Percentiles rank a stretch among this genome's conserved stretches.
Conservation (phyloP, 306 rosid species). For the Geum urbanum region DNA sequence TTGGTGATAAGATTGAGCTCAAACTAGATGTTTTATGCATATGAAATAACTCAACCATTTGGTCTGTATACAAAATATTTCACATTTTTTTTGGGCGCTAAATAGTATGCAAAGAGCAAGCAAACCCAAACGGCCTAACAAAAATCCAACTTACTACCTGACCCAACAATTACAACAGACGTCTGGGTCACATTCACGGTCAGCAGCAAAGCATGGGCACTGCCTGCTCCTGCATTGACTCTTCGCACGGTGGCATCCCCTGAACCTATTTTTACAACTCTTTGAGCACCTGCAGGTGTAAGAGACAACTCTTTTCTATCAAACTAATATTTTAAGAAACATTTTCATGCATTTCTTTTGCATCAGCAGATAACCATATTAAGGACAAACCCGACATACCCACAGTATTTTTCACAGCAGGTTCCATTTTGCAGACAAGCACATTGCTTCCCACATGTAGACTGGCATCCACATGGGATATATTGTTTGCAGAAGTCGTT, state of each 20-base stretch:
- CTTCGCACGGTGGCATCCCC: constrained; percentile 84
- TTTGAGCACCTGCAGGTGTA: constrained; percentile 62
- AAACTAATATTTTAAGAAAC: background rate
- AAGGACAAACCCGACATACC: constrained; percentile 40
- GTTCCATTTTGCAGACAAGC: constrained; percentile 55
- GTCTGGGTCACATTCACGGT: constrained; percentile 90
- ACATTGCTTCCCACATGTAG: constrained; percentile 74
- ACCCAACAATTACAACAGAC: constrained; percentile 94
- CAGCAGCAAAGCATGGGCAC: constrained; percentile 92
- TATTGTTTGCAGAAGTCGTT: constrained; percentile 49
- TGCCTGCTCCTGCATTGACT: constrained; percentile 86
- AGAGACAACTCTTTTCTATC: background rate
- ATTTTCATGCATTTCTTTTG: background rate
- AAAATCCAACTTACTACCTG: constrained; percentile 46
- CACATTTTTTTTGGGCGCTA: background rate
- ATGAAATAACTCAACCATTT: constrained; percentile 1
- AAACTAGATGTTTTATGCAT: background rate
- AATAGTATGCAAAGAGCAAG: background rate
- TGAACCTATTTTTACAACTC: constrained; percentile 69
- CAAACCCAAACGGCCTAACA: background rate
- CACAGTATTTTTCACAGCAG: constrained; percentile 92
- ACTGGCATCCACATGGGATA: constrained; percentile 71
- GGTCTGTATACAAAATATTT: background rate
- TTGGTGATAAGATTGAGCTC: background rate
- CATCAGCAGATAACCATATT: background rate